Percentiles rank a stretch among this genome's conserved stretches.
Evolutionary conservation across 2,329 filamentous ascomycete genomes (phyloP).

Genomic region (Lachnellula arida): DNA sequence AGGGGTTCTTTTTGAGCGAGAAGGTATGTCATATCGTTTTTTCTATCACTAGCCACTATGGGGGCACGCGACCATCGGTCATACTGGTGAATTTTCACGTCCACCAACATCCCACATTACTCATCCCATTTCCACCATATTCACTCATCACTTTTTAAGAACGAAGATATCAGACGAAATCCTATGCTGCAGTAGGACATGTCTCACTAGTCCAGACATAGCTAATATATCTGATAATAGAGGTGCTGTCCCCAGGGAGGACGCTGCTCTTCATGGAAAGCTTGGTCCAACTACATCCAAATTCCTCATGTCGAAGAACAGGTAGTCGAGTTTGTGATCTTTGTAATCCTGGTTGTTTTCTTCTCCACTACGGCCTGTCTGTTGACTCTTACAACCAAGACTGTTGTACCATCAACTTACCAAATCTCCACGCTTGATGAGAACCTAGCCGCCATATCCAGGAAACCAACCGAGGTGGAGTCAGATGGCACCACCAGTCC

Average conservation of each 20-base stretch:
- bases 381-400: conserved; percentile 86
- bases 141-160: too few species aligned
- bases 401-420: conserved; percentile 83
- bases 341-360: conserved; percentile 64
- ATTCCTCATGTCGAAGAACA: conserved; percentile 34
- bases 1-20: conserved; percentile 68
- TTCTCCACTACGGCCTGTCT: conserved; percentile 71
- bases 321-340: conserved; percentile 76
- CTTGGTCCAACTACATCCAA: conserved; percentile 49
- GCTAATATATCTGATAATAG: conserved; percentile 23
- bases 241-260: conserved; percentile 54
- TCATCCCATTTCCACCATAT: too few species aligned
- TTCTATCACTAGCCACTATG: background rate
- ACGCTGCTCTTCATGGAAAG: conserved; percentile 54
- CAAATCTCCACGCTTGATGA: conserved; percentile 87
- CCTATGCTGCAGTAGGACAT: too few species aligned
- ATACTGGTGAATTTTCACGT: too few species aligned
- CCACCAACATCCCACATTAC: too few species aligned
- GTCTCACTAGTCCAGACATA: background rate
- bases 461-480: conserved; percentile 36
- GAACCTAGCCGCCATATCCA: conserved; percentile 69
- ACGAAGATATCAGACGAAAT: too few species aligned
- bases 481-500: conserved; percentile 40
- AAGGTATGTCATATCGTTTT: conserved; percentile 48
- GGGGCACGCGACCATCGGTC: background rate